A percentile compares a stretch with the other conserved stretches of the same genome.
Evolutionary conservation across 768 basidiomycete genomes (phyloP).

Genomic region (Mycena capillaripes): DNA sequence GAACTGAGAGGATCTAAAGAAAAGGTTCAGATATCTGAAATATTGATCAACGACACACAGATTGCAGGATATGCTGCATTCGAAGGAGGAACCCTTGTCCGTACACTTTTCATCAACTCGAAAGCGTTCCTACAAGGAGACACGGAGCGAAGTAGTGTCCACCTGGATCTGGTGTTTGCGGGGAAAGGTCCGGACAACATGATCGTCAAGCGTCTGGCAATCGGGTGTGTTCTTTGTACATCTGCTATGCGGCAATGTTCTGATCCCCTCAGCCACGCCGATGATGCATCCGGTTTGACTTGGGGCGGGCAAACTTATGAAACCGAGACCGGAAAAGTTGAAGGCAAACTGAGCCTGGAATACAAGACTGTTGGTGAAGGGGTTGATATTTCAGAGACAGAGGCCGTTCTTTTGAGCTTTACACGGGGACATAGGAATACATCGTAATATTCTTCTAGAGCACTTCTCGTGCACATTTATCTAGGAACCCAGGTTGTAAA

Average conservation of each 20-base stretch:
- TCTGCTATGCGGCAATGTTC: background rate
- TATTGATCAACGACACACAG: conserved; percentile 58
- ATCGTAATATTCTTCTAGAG: background rate
- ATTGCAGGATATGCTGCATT: conserved; percentile 76
- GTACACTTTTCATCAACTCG: conserved; percentile 72
- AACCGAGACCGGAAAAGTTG: conserved; percentile 57
- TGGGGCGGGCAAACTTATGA: conserved; percentile 75
- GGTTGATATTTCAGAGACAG: conserved; percentile 50
- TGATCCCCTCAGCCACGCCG: conserved; percentile 53
- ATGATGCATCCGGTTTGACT: conserved; percentile 64
- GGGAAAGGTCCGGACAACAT: conserved; percentile 46
- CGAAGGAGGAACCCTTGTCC: conserved; percentile 57
- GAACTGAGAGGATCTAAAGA: conserved; percentile 66
- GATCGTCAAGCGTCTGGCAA: conserved; percentile 62
- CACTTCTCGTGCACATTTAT: background rate
- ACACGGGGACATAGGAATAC: background rate
- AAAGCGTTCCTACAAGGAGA: conserved; percentile 59
- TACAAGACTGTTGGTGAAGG: conserved; percentile 37
- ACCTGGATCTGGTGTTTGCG: conserved; percentile 57
- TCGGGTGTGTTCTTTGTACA: conserved; percentile 51
- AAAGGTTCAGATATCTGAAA: conserved; percentile 58
- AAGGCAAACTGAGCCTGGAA: conserved; percentile 50
- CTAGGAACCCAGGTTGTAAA: conserved; percentile 54
- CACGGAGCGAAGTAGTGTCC: conserved; percentile 53
- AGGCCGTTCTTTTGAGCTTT: conserved; percentile 47